Conservation (phyloP, 1,284 basidiomycete species). For the Ustanciosporium gigantosporum region DNA sequence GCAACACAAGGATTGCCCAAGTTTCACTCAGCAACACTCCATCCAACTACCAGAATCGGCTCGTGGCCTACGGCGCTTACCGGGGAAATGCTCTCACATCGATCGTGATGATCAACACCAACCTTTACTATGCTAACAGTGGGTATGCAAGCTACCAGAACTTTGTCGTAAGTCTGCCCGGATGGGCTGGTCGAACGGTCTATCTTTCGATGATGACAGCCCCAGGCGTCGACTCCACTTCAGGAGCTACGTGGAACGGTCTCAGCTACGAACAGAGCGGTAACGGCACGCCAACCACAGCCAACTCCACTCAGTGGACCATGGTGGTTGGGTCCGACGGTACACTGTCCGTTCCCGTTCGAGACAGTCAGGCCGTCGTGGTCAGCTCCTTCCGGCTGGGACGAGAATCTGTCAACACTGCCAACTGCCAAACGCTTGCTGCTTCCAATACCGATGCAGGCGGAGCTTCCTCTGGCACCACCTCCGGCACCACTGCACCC, state of each 20-base stretch:
- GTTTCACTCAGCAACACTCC: slow-evolving; percentile 24
- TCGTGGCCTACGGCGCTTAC: slow-evolving; percentile 37
- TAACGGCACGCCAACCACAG: slow-evolving; percentile 20
- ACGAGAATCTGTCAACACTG: slow-evolving; percentile 10
- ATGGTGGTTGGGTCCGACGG: slow-evolving; percentile 36
- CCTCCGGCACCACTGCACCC: slow-evolving; percentile 19
- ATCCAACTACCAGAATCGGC: slow-evolving; percentile 26
- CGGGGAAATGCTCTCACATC: slow-evolving; percentile 17
- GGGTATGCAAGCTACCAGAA: slow-evolving; percentile 16
- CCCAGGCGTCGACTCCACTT: slow-evolving; percentile 31
- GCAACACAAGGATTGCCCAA: slow-evolving; percentile 29
- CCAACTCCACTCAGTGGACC: slow-evolving; percentile 17
- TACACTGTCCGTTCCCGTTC: slow-evolving; percentile 31
- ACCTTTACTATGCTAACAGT: slow-evolving; percentile 15
- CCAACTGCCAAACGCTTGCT: slow-evolving; percentile 20
- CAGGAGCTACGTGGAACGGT: slow-evolving; percentile 44
- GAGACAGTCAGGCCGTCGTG: slow-evolving; percentile 44
- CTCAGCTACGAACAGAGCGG: slow-evolving; percentile 38
- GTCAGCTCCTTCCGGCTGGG: slow-evolving; percentile 31
- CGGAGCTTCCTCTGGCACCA: slow-evolving; percentile 4
- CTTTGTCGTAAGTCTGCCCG: slow-evolving; percentile 31
- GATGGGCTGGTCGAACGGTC: slow-evolving; percentile 32
- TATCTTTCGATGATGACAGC: slow-evolving; percentile 37
- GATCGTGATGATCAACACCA: slow-evolving; percentile 44
- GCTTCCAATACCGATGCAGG: not conserved